Evolutionary conservation across 1,139 yeast genomes (phyloP).

Genomic region (Pichia sp.): DNA sequence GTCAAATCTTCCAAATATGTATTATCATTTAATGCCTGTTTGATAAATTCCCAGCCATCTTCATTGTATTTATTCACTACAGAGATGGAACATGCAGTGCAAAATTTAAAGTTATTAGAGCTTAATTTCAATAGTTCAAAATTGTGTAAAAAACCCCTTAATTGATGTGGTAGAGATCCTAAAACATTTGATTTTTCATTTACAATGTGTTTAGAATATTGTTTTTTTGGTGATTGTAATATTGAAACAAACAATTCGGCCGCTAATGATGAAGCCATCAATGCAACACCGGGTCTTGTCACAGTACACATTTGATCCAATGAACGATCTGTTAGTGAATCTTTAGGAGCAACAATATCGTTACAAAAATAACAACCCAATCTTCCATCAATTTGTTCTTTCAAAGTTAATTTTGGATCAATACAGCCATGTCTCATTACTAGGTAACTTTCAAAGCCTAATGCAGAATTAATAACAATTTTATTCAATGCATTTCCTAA

Average conservation of each 20-base stretch:
- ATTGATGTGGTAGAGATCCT: constrained; percentile 81
- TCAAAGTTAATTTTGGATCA: constrained; percentile 17
- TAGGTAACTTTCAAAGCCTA: constrained; percentile 88
- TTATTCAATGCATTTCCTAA: constrained; percentile 62
- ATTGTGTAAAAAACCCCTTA: constrained; percentile 72
- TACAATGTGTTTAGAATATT: constrained; percentile 38
- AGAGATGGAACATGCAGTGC: constrained; percentile 75
- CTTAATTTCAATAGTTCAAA: constrained; percentile 58
- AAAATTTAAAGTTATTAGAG: constrained; percentile 66
- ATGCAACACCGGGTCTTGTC: constrained; percentile 92
- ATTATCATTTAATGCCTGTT: constrained; percentile 57
- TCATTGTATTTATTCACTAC: constrained; percentile 46
- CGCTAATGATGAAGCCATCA: constrained; percentile 79
- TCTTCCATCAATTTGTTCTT: constrained; percentile 30
- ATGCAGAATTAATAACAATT: constrained; percentile 81
- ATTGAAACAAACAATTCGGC: constrained; percentile 76
- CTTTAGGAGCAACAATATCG: constrained; percentile 91
- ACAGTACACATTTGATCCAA: constrained; percentile 98
- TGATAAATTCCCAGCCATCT: constrained; percentile 77
- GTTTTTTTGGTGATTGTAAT: constrained; percentile 56
- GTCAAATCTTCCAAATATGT: constrained; percentile 66
- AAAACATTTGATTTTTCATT: constrained; percentile 35
- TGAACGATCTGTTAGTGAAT: constrained; percentile 76
- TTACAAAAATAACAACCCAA: constrained; percentile 94
- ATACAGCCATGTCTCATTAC: constrained; percentile 85